Percentiles rank a stretch among this genome's conserved stretches.
Evolutionary conservation across 306 rosid species (phyloP).

Genomic region (Medicago ruthenica): DNA sequence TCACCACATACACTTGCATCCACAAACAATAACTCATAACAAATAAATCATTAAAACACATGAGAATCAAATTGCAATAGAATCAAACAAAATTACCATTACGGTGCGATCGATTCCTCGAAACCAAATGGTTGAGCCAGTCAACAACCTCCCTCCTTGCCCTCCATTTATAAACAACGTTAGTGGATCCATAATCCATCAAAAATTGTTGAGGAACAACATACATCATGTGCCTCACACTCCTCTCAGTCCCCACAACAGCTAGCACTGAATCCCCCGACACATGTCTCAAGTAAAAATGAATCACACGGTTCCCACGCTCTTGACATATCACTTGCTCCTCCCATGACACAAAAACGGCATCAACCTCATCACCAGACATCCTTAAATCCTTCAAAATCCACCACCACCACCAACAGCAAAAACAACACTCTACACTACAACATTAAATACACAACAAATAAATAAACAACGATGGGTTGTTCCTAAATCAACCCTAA

Average conservation of each 20-base stretch:
- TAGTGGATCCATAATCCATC: conserved; percentile 51
- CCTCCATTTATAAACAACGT: conserved; percentile 68
- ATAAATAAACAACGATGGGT: conserved; percentile 6
- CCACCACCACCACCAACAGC: conserved; percentile 25
- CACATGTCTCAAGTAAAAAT: conserved; percentile 67
- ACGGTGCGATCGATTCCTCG: conserved; percentile 31
- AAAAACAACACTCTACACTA: conserved; percentile 17
- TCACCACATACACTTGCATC: conserved; percentile 5
- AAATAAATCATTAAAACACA: conserved; percentile 13
- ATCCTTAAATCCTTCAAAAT: conserved; percentile 37
- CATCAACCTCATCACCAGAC: conserved; percentile 45
- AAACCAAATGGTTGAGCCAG: conserved; percentile 74
- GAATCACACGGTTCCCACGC: conserved; percentile 79
- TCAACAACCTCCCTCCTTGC: conserved; percentile 82
- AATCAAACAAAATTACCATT: conserved; percentile 45
- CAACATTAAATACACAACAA: conserved; percentile 43
- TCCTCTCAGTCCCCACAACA: conserved; percentile 88
- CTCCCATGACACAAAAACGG: conserved; percentile 78
- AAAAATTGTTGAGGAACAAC: conserved; percentile 68
- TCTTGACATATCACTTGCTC: conserved; percentile 74
- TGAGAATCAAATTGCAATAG: conserved; percentile 33
- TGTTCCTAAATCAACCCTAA: conserved; percentile 40
- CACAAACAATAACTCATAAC: not conserved
- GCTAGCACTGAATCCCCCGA: conserved; percentile 66
- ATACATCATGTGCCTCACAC: conserved; percentile 87